These are phyloP conservation scores for Fusarium pseudocircinatum DNA, from an alignment of 2,329 filamentous ascomycete genomes.

Conservation along the genomic window DNA sequence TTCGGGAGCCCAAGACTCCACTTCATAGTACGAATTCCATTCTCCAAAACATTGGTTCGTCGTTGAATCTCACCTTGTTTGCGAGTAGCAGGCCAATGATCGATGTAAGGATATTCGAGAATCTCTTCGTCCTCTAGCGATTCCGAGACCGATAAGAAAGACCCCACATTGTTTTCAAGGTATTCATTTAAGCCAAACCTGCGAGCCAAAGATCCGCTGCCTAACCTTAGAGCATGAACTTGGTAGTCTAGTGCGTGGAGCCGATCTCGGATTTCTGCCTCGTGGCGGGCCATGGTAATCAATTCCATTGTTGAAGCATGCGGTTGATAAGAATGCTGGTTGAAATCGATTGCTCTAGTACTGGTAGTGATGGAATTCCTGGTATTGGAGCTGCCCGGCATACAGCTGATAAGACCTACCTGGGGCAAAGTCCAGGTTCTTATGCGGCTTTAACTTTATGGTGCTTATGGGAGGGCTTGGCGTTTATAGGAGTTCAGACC, in stretches of 20 bases:
- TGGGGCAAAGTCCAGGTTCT: fast-evolving
- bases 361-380: fast-evolving
- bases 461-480: neutral
- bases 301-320: fast-evolving
- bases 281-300: fast-evolving
- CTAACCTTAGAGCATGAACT: neutral
- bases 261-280: neutral
- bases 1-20: neutral
- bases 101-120: neutral
- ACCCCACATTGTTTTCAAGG: neutral
- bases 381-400: neutral
- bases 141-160: neutral
- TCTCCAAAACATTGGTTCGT: neutral
- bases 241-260: neutral
- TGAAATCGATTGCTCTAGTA: neutral
- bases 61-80: neutral
- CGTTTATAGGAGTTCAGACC: fast-evolving
- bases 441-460: neutral
- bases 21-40: neutral
- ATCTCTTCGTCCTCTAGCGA: neutral
- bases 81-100: neutral
- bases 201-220: neutral
- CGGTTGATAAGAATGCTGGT: too few species aligned
- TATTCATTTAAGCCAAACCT: neutral
- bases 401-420: fast-evolving